A percentile compares a stretch with the other conserved stretches of the same genome.
phyloP scores from a whole-genome alignment of 1,284 basidiomycete species.

The Cryptococcus maquisensis region DNA sequence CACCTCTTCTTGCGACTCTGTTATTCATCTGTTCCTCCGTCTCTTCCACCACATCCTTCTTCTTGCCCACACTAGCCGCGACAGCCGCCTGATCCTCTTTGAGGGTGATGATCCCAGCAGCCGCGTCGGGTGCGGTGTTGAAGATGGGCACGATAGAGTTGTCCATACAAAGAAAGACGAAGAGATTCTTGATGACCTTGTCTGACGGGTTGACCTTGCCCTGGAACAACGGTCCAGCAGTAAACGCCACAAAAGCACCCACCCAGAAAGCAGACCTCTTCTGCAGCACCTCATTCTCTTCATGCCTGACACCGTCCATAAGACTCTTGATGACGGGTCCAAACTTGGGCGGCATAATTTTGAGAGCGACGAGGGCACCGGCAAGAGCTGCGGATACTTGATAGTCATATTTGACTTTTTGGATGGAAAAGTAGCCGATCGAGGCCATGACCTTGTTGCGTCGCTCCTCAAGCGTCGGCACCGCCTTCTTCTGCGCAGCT shows the following conservation, averaged over 20 bases:
- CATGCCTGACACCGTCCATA: constrained; percentile 97
- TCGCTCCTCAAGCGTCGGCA: constrained; percentile 72
- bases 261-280: constrained; percentile 82
- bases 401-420: constrained; percentile 81
- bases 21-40: constrained; percentile 53
- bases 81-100: constrained; percentile 50
- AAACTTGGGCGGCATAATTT: constrained; percentile 82
- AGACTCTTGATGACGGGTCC: constrained; percentile 94
- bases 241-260: constrained; percentile 82
- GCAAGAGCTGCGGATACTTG: constrained; percentile 86
- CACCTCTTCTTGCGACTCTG: constrained; percentile 65
- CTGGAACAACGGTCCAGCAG: constrained; percentile 63
- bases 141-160: constrained; percentile 85
- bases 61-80: constrained; percentile 52
- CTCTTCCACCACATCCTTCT: constrained; percentile 52
- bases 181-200: constrained; percentile 96
- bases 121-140: constrained; percentile 52
- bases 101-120: constrained; percentile 76
- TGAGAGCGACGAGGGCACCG: constrained; percentile 81
- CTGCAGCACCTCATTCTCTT: constrained; percentile 86
- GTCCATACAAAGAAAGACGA: constrained; percentile 95
- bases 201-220: constrained; percentile 61
- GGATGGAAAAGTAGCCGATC: constrained; percentile 75
- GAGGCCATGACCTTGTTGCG: constrained; percentile 66
- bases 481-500: constrained; percentile 71